Evolutionary conservation across 2,329 filamentous ascomycete species (phyloP), one percentile per base, ranked within the genome.

Genomic region (Hypocreales sp.): DNA sequence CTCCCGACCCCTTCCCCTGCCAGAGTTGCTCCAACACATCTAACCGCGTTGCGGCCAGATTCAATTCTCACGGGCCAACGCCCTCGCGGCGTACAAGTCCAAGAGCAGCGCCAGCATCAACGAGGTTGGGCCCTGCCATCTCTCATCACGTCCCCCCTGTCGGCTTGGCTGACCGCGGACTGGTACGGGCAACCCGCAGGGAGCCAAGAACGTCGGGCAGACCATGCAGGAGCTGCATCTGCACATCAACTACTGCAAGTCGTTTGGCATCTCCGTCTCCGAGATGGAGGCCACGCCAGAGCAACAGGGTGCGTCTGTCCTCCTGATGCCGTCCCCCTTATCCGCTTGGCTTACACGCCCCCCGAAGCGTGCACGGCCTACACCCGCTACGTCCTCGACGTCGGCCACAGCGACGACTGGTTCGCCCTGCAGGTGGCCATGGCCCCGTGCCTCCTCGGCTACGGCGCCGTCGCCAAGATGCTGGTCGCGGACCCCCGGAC

Each of bases 381-480:
- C 48, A 84, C 78, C 15, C 58, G 79, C 46, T 93, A 87, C 48
- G 77, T 93, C 15, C 72, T 94, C 29, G 87, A 95, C 42, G 65
- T 93, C 13, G 87, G 87, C 6, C 73, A 83, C 40, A 83, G 79
- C 2, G 73, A 90, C 45, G 84, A 93, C 55, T 92, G 78, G 74
- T 62, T 94, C 24, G 84, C 76, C 4, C 65, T 95, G 8, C 83
- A 93, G 44, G 61, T 94, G 35, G 76, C 82, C 5, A 63, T 94
- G 29, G 73, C 86, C 10, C 84, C 87, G 0, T 94, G 87, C 46
- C 61, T 93, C 18, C 66, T 94, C n/a, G 87, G 87, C 22, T 94
- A 95, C 48, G 77, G 77, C 8, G 70, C 71, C 30, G 80, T 92
- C 33, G 87, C 81, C 5, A 64, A 65, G 41, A 67, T 81, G 41